Conservation (phyloP, 1,284 basidiomycete species). For the Xerocomus minutiporus region DNA sequence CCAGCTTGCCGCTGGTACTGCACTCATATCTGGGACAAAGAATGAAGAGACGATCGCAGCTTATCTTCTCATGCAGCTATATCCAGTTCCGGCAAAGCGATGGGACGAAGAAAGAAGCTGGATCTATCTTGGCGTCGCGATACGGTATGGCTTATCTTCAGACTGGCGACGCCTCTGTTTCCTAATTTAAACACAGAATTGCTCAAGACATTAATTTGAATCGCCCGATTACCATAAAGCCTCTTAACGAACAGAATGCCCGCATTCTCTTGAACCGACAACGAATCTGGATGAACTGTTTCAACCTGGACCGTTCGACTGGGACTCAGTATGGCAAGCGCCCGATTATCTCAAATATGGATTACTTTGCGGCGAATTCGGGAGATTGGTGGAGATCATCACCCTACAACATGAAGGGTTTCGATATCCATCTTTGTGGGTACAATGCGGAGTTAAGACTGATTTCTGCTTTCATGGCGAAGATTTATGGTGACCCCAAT, state of each 20-base stretch:
- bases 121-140: slow-evolving; percentile 75
- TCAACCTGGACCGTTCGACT: slow-evolving; percentile 77
- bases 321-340: slow-evolving; percentile 81
- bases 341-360: slow-evolving; percentile 68
- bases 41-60: slow-evolving; percentile 72
- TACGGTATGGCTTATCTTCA: slow-evolving; percentile 43
- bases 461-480: slow-evolving; percentile 54
- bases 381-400: slow-evolving; percentile 72
- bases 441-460: slow-evolving; percentile 70
- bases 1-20: slow-evolving; percentile 66
- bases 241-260: slow-evolving; percentile 66
- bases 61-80: slow-evolving; percentile 68
- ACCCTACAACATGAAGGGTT: slow-evolving; percentile 60
- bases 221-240: slow-evolving; percentile 63
- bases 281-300: slow-evolving; percentile 83
- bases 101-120: slow-evolving; percentile 80
- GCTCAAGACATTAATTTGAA: slow-evolving; percentile 84
- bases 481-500: slow-evolving; percentile 68
- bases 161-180: not conserved
- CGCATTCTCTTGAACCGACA: slow-evolving; percentile 84
- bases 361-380: slow-evolving; percentile 71
- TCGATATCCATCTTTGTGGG: slow-evolving; percentile 71
- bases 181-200: slow-evolving; percentile 41
- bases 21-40: slow-evolving; percentile 68
- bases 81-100: slow-evolving; percentile 64